A percentile compares a stretch with the other conserved stretches of the same genome.
phyloP scores from a whole-genome alignment of 306 rosid species.

The Rubus parviflorus region DNA sequence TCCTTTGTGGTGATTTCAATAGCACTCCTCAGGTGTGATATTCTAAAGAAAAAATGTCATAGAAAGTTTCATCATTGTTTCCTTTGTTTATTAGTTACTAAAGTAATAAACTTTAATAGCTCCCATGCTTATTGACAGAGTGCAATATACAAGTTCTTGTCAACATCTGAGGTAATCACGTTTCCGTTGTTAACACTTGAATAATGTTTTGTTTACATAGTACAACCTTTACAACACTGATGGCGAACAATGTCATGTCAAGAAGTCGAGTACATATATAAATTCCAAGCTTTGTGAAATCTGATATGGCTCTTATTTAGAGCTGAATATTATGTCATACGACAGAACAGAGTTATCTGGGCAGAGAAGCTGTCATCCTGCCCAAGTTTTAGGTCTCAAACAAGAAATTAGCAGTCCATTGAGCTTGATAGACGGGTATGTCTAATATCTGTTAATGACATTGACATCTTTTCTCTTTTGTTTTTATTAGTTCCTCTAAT shows the following conservation, averaged over 20 bases:
- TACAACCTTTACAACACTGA: conserved; percentile 14
- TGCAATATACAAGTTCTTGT: conserved; percentile 84
- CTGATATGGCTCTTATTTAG: conserved; percentile 40
- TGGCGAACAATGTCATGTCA: conserved; percentile 6
- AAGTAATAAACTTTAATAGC: conserved; percentile 9
- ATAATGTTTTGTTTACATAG: conserved; percentile 25
- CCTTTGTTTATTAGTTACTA: neutral
- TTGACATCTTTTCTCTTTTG: neutral
- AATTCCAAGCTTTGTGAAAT: conserved; percentile 19
- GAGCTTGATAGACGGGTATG: conserved; percentile 52
- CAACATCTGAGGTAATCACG: conserved; percentile 70
- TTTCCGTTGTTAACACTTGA: conserved; percentile 24
- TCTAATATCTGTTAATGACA: conserved; percentile 8
- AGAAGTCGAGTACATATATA: conserved; percentile 16
- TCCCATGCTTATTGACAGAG: conserved; percentile 56
- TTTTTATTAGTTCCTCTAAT: conserved; percentile 13
- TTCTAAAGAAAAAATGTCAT: neutral
- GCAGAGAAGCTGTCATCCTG: conserved; percentile 71
- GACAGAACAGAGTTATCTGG: conserved; percentile 79
- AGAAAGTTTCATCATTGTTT: neutral
- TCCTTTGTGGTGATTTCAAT: conserved; percentile 90
- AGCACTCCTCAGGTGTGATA: conserved; percentile 73
- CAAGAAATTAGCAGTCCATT: conserved; percentile 43
- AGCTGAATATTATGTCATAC: conserved; percentile 63
- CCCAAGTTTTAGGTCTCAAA: conserved; percentile 60